Conservation (phyloP, 257 asterid species). For the Nicotiana obtusifolia region DNA sequence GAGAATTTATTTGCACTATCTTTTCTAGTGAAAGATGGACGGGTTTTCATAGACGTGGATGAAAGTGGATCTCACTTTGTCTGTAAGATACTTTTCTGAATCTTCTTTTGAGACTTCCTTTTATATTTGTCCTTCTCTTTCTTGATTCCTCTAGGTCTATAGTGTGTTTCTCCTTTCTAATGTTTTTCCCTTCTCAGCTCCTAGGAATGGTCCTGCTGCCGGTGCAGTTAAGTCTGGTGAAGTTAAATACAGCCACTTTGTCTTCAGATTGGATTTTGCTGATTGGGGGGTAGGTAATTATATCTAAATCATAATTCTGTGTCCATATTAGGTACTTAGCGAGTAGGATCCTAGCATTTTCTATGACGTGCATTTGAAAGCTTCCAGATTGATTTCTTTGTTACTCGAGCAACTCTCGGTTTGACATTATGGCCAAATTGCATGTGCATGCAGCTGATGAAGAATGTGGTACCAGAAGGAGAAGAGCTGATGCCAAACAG, state of each 20-base stretch:
- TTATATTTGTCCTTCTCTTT: background rate
- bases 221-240: constrained; percentile 26
- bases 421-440: background rate
- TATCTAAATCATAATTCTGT: background rate
- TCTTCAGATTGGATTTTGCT: constrained; percentile 42
- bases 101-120: background rate
- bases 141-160: background rate
- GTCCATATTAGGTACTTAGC: background rate
- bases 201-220: constrained; percentile 40
- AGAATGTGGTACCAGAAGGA: constrained; percentile 25
- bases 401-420: background rate
- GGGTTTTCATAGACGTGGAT: constrained; percentile 31
- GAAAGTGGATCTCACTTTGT: constrained; percentile 40
- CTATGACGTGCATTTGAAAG: background rate
- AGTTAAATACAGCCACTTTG: constrained; percentile 33
- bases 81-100: constrained; percentile 27
- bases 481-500: constrained; percentile 46
- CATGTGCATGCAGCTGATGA: constrained; percentile 32
- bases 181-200: constrained; percentile 26
- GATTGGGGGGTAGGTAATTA: constrained; percentile 52
- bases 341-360: background rate
- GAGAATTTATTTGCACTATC: constrained; percentile 57
- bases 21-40: constrained; percentile 57
- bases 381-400: background rate
- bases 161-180: background rate